Percentiles rank a stretch among this genome's conserved stretches.
Evolutionary conservation across 202 grass and related monocot species (phyloP).

Genomic region (Panicum hallii): DNA sequence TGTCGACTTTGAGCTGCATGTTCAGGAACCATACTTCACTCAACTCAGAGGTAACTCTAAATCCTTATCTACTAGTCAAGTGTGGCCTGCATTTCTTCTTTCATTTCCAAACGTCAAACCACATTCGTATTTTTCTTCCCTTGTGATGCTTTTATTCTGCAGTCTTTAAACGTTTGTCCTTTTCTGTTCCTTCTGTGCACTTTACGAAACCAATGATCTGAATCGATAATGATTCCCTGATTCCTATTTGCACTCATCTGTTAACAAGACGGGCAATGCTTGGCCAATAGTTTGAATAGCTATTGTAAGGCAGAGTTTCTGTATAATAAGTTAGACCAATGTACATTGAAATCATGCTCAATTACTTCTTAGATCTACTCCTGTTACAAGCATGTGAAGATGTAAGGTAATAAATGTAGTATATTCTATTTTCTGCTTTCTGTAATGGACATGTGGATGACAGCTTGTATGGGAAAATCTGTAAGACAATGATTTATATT

Average conservation of each 20-base stretch:
- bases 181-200: too few species aligned
- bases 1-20: slow-evolving; percentile 81
- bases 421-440: not conserved
- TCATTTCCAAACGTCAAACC: slow-evolving; percentile 32
- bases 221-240: too few species aligned
- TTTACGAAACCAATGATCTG: too few species aligned
- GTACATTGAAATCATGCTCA: not conserved
- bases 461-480: not conserved
- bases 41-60: slow-evolving; percentile 68
- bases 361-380: not conserved
- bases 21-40: slow-evolving; percentile 95
- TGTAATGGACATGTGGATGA: slow-evolving; percentile 3
- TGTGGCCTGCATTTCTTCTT: not conserved
- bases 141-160: not conserved
- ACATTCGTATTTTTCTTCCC: slow-evolving; percentile 20
- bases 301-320: not conserved
- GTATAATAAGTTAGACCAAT: not conserved
- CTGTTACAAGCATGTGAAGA: not conserved
- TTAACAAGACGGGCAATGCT: not conserved
- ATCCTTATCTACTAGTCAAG: slow-evolving; percentile 8
- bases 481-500: not conserved
- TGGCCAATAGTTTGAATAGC: not conserved
- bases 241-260: too few species aligned
- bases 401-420: not conserved
- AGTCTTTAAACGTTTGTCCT: not conserved